Evolutionary conservation across 805 yeast genomes (phyloP).

Genomic region (Metschnikowia rubicola): DNA sequence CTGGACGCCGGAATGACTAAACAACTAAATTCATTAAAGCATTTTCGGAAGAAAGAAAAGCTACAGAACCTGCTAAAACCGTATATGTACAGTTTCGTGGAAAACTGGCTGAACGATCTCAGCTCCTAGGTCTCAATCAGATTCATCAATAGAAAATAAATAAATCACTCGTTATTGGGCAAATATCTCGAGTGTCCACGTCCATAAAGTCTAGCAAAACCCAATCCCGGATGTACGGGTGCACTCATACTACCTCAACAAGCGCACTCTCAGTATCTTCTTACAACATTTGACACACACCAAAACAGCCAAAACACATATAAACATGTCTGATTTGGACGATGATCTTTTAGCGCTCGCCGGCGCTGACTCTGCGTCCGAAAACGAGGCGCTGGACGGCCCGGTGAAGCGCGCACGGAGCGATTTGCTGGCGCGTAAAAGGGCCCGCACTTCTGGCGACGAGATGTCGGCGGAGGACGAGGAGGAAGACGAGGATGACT

Average conservation of each 20-base stretch:
- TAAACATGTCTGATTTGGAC: slow-evolving; percentile 73
- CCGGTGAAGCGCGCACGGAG: slow-evolving; percentile 31
- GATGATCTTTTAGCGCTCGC: slow-evolving; percentile 96
- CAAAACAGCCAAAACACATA: not conserved
- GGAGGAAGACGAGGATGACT: slow-evolving; percentile 23
- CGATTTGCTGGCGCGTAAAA: slow-evolving; percentile 9
- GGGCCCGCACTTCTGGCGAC: slow-evolving; percentile 24
- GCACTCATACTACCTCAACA: too few relatives aligned
- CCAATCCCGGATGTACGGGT: too few relatives aligned
- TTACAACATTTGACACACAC: not conserved
- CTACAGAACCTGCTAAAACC: too few relatives aligned
- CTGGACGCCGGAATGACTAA: too few relatives aligned
- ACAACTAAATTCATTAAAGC: too few relatives aligned
- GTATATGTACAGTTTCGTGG: too few relatives aligned
- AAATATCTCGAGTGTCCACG: too few relatives aligned
- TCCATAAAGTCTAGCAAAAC: too few relatives aligned
- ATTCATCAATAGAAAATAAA: too few relatives aligned
- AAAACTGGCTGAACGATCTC: not conserved
- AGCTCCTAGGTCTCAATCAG: not conserved
- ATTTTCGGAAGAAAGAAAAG: too few relatives aligned
- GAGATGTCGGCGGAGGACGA: slow-evolving; percentile 17
- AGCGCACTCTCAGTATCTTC: too few relatives aligned
- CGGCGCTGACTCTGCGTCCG: slow-evolving; percentile 45
- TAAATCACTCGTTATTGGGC: too few relatives aligned
- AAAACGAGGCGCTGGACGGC: slow-evolving; percentile 31